These are phyloP conservation scores for Xylariaceae sp. DNA, from an alignment of 2,329 filamentous ascomycete genomes.

Conservation along the genomic window DNA sequence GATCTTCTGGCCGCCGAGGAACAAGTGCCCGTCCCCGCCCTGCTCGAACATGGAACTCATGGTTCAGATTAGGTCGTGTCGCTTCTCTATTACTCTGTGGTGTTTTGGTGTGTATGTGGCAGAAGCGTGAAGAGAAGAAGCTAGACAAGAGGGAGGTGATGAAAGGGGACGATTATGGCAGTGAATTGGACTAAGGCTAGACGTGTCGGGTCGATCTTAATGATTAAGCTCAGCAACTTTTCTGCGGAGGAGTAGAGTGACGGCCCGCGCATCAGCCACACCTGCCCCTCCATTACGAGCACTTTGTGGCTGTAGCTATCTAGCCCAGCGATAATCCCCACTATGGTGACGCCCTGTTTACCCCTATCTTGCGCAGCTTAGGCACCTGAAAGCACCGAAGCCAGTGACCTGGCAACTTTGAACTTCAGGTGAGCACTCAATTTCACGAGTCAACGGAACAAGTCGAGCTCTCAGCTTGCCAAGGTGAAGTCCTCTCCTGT, in stretches of 20 bases:
- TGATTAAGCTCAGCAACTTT: slow-evolving; percentile 28
- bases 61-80: slow-evolving; percentile 14
- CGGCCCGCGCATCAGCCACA: slow-evolving; percentile 19
- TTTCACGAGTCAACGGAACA: too few relatives aligned
- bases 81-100: background rate
- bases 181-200: slow-evolving; percentile 19
- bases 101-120: too few relatives aligned
- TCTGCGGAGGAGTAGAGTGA: slow-evolving; percentile 25
- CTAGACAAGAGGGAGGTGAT: background rate
- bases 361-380: too few relatives aligned
- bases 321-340: background rate
- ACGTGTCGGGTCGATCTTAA: slow-evolving; percentile 5
- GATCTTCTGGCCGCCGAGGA: slow-evolving; percentile 96
- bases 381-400: too few relatives aligned
- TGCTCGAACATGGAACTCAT: slow-evolving; percentile 98
- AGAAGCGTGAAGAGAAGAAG: background rate
- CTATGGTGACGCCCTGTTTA: background rate
- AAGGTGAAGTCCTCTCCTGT: too few relatives aligned
- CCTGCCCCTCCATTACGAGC: slow-evolving; percentile 19
- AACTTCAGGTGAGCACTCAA: too few relatives aligned
- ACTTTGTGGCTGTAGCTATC: slow-evolving; percentile 15
- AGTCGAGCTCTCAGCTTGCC: too few relatives aligned
- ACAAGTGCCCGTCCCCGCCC: slow-evolving; percentile 90
- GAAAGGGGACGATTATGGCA: background rate
- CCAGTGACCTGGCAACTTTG: too few relatives aligned